Evolutionary conservation across 345 rosid species (phyloP).

Genomic region (Eucalyptus curtisii): DNA sequence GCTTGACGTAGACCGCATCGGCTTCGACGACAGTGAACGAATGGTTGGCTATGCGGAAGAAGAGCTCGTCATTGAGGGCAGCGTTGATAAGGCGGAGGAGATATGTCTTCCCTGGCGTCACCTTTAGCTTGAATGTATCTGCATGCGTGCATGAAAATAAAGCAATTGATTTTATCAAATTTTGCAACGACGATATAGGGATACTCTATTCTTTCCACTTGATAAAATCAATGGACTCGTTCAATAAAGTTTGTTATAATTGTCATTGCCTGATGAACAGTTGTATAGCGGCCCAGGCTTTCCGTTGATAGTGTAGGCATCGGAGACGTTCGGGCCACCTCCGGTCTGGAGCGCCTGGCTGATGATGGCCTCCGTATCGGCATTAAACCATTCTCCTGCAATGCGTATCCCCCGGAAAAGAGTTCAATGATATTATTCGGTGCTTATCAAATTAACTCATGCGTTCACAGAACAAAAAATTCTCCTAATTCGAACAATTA

Average conservation of each 20-base stretch:
- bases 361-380: slow-evolving; percentile 50
- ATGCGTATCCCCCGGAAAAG: background rate
- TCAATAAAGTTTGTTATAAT: background rate
- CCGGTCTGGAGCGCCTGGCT: slow-evolving; percentile 63
- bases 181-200: background rate
- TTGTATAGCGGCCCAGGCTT: slow-evolving; percentile 76
- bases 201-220: background rate
- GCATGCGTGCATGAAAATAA: background rate
- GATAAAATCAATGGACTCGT: background rate
- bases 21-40: slow-evolving; percentile 56
- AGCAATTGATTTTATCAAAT: background rate
- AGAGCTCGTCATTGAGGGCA: slow-evolving; percentile 68
- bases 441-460: background rate
- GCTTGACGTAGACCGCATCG: slow-evolving; percentile 69
- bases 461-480: background rate
- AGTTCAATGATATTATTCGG: background rate
- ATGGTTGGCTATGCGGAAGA: slow-evolving; percentile 72
- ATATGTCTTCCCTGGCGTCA: slow-evolving; percentile 61
- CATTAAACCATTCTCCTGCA: slow-evolving; percentile 70
- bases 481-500: background rate
- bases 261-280: slow-evolving; percentile 48
- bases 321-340: slow-evolving; percentile 58
- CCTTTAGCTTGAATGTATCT: slow-evolving; percentile 59
- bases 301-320: slow-evolving; percentile 69
- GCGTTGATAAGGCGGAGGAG: slow-evolving; percentile 62